phyloP scores from a whole-genome alignment of 129 eudicot genomes.

The Oenanthe sinensis region DNA sequence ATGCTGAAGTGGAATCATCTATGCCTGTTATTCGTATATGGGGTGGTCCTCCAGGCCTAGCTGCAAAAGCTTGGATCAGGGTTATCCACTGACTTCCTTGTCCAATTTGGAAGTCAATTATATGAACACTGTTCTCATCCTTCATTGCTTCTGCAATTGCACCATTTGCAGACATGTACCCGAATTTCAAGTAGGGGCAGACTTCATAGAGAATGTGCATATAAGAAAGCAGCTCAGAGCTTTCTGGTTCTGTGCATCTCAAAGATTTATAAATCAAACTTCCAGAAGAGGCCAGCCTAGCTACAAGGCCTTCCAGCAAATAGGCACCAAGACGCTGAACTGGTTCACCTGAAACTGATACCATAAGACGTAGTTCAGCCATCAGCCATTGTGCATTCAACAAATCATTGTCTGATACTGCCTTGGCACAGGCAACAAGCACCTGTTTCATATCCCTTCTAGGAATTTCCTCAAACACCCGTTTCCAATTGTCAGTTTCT shows the following conservation, averaged over 20 bases:
- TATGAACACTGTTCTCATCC: slow-evolving; percentile 57
- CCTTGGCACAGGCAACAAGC: slow-evolving; percentile 52
- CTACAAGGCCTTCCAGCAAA: slow-evolving; percentile 80
- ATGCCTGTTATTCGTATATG: slow-evolving; percentile 68
- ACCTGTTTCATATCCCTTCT: slow-evolving; percentile 57
- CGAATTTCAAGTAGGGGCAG: slow-evolving; percentile 76
- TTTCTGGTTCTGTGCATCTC: slow-evolving; percentile 43
- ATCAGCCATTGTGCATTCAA: slow-evolving; percentile 38
- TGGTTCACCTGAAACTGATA: slow-evolving; percentile 80
- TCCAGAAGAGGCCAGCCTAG: slow-evolving; percentile 51
- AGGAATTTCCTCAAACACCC: slow-evolving; percentile 55
- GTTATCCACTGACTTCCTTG: slow-evolving; percentile 89
- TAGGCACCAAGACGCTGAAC: slow-evolving; percentile 72
- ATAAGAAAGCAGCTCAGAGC: slow-evolving; percentile 49
- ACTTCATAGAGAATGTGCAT: slow-evolving; percentile 58
- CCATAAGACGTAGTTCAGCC: slow-evolving; percentile 58
- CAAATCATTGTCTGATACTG: slow-evolving; percentile 47
- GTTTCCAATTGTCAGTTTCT: slow-evolving; percentile 67
- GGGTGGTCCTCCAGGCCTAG: slow-evolving; percentile 75
- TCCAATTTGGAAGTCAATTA: slow-evolving; percentile 61
- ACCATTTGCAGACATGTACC: slow-evolving; percentile 86
- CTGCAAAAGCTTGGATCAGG: slow-evolving; percentile 67
- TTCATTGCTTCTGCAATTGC: slow-evolving; percentile 83
- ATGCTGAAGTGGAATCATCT: slow-evolving; percentile 52
- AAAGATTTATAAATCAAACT: slow-evolving; percentile 56